These are phyloP conservation scores for Phytophthora megakarya DNA, from an alignment of 352 stramenopile species.

Conservation along the genomic window DNA sequence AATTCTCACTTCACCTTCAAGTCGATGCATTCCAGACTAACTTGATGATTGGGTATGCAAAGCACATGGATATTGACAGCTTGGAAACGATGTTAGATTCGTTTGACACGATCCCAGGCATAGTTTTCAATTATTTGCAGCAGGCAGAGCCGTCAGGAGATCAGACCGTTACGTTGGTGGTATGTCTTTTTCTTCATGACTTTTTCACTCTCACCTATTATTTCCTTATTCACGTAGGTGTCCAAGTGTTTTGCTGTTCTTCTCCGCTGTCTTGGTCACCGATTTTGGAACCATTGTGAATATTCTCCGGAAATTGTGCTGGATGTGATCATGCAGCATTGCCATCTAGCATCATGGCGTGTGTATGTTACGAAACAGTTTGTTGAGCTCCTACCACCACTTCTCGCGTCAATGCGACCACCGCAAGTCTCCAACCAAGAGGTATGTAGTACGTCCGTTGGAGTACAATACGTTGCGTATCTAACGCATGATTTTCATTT, in stretches of 20 bases:
- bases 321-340: constrained; percentile 76
- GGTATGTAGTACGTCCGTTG: constrained; percentile 21
- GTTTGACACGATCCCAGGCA: constrained; percentile 87
- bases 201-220: neutral
- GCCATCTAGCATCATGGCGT: constrained; percentile 59
- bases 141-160: constrained; percentile 72
- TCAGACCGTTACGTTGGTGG: constrained; percentile 76
- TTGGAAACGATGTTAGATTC: constrained; percentile 79
- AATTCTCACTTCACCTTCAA: neutral
- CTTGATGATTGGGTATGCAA: constrained; percentile 3
- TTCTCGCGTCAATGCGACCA: constrained; percentile 75
- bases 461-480: neutral
- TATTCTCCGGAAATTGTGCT: constrained; percentile 68
- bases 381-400: constrained; percentile 66
- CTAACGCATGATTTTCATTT: constrained; percentile 4
- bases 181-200: constrained; percentile 28
- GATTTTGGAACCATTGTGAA: constrained; percentile 86
- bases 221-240: constrained; percentile 48
- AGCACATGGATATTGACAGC: constrained; percentile 85
- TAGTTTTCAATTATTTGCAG: constrained; percentile 87
- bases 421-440: constrained; percentile 50
- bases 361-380: constrained; percentile 85
- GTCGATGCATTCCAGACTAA: constrained; percentile 2
- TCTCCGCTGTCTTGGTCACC: constrained; percentile 72
- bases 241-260: constrained; percentile 82